Base-by-base conservation (phyloP, 441 rosid species). In the Populus hybrid region DNA sequence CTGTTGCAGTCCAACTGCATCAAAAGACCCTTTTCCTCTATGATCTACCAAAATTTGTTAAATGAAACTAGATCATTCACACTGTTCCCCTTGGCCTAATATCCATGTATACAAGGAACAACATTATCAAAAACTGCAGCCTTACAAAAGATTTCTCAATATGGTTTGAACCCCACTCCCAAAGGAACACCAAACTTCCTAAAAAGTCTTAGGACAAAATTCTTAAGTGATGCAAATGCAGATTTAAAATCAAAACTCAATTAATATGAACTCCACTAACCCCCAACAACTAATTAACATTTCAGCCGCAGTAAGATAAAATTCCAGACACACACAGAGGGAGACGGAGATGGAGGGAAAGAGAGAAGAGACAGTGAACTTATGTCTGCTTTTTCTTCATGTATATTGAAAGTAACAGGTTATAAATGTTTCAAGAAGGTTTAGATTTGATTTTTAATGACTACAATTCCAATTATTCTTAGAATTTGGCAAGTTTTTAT, bases 401-500 rank as follows among this genome's bases (percentile, higher is more conserved):
- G 24, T 53, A 28, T 9, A 69, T 5, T 23, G 19, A 40, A 76
- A 53, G 34, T 7, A 26, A 4, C 9, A n/a, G 21, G 68, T 35
- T 79, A 69, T 16, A 35, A 66, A 72, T 75, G 19, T 9, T 59
- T 73, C 9, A 69, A 21, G 16, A 42, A 74, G 30, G 4, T 19
- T 34, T n/a, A 72, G 59, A 68, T 63, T 70, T 19, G 11, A 69
- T 32, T 77, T 53, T 38, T 69, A 38, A 73, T 53, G 50, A 38
- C 73, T 32, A n/a, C 34, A 74, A 69, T 74, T 75, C 67, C 76
- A 57, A 9, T 63, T 21, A 76, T 70, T 61, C 66, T 46, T 38
- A 5, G 10, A 73, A 42, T 72, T 81, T 73, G 46, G 78, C 2
- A 69, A 65, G 78, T n/a, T 67, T 70, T 70, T 72, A 61, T 26